Conservation (phyloP, 2,329 filamentous ascomycete genomes). For the Tolypocladium capitatum region DNA sequence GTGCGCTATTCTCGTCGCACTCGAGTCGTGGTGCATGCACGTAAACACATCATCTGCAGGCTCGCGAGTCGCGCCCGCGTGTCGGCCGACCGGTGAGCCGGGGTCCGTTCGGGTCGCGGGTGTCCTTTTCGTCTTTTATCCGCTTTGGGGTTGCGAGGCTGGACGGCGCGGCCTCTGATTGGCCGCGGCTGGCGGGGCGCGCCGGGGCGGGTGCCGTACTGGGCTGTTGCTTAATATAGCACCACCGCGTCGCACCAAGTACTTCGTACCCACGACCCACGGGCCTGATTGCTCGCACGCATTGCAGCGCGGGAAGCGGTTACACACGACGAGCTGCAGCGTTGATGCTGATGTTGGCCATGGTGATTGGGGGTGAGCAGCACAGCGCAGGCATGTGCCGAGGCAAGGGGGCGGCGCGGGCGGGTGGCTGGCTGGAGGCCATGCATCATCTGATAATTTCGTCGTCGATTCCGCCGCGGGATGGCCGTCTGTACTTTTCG, state of each 20-base stretch:
- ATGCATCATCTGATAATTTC: too few species aligned
- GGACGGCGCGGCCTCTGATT: not conserved
- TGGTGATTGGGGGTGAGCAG: not conserved
- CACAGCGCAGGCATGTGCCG: not conserved
- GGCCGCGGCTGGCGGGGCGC: not conserved
- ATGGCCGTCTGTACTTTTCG: too few species aligned
- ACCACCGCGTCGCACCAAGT: too few species aligned
- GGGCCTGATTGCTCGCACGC: not conserved
- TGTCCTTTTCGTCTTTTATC: not conserved
- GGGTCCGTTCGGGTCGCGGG: not conserved
- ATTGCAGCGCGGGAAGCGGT: not conserved
- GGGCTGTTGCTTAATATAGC: not conserved
- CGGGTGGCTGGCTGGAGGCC: too few species aligned
- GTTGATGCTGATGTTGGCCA: not conserved
- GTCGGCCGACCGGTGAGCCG: not conserved
- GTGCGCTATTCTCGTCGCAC: not conserved
- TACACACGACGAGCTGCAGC: not conserved
- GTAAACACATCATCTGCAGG: not conserved
- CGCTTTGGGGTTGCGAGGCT: conserved; percentile 1
- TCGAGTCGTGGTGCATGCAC: not conserved
- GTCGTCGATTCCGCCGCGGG: too few species aligned
- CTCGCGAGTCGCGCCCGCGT: not conserved
- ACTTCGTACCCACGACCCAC: too few species aligned
- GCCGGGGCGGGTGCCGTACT: not conserved
- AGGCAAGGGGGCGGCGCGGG: not conserved